Evolutionary conservation across 1,284 basidiomycete species (phyloP).

Genomic region (Ganoderma meredithae): DNA sequence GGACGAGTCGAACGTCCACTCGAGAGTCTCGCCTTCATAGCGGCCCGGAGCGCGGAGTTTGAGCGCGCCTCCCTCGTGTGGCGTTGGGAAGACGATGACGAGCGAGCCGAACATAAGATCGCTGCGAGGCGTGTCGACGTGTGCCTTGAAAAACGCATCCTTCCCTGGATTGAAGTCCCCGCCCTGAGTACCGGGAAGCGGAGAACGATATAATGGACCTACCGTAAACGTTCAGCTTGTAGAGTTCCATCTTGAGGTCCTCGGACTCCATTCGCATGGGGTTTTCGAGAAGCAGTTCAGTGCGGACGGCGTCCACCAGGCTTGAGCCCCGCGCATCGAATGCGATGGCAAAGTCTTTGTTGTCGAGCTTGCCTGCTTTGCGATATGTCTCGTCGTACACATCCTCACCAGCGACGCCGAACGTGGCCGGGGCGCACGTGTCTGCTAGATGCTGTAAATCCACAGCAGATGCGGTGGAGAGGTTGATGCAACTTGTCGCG

Average conservation of each 20-base stretch:
- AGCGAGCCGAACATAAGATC: constrained; percentile 50
- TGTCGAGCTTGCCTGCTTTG: constrained; percentile 39
- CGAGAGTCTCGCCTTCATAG: not conserved
- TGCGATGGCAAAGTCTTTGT: constrained; percentile 34
- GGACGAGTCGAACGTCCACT: constrained; percentile 44
- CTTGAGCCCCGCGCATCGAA: constrained; percentile 39
- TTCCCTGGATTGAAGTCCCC: constrained; percentile 13
- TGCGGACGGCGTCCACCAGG: constrained; percentile 35
- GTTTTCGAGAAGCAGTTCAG: constrained; percentile 34
- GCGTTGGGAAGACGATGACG: constrained; percentile 49
- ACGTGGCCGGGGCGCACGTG: constrained; percentile 35
- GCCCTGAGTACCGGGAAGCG: not conserved
- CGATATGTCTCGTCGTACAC: constrained; percentile 38
- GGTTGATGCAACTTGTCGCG: constrained; percentile 15
- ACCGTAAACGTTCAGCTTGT: constrained; percentile 30
- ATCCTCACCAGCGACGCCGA: constrained; percentile 32
- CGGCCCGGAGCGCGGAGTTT: constrained; percentile 42
- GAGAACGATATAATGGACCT: not conserved
- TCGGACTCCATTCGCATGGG: not conserved
- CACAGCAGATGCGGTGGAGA: constrained; percentile 9
- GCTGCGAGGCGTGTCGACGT: constrained; percentile 37
- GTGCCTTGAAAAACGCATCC: constrained; percentile 40
- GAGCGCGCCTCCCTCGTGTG: constrained; percentile 50
- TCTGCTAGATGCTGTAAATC: constrained; percentile 29
- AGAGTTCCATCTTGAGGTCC: constrained; percentile 38